Evolutionary conservation across 2,329 filamentous ascomycete species (phyloP), one percentile per base, ranked within the genome.

Genomic region (Rutstroemia sp.): DNA sequence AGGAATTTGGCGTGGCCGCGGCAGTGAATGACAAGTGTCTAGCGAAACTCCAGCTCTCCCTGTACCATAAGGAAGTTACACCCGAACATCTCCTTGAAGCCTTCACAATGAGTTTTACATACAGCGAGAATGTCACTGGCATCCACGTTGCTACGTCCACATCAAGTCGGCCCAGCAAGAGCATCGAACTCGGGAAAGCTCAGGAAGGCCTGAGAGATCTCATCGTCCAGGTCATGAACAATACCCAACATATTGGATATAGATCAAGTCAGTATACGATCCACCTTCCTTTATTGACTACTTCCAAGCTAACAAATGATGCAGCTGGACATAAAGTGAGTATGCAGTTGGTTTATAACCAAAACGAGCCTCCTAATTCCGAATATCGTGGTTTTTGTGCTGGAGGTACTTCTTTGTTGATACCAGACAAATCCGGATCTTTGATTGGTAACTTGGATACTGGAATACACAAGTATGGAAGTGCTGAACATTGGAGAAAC

Each of bases 1-100:
- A 66, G 65, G 65, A 67, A 48, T 52, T 54, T 37, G 62, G 63
- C 14, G 64, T 61, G 16, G 51, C 58, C 5, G 56, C 63, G 54
- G 64, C 63, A 18, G 48, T 67, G 9, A 52, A 61, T 23, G 57
- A 56, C 16, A 59, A 59, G 27, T 66, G 59, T 39, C 37, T 67
- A 4, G 52, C 52, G 12, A 65, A 62, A 48, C 57, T 67, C 6
- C 61, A 66, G 41, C 59, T 67, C n/a, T 61, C 61, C 18, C 49
- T 67, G 12, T 61, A 66, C 52, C 37, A 48, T 5, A 38, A 55
- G 14, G 58, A 63, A 48, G 49, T 61, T 7, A 47, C 54, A 18
- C 52, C 57, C 10, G 49, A 46, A 21, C 60, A 63, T 27, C 55
- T 63, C 5, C 57, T 65, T 18, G 65, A 67, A 49, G 61, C 64